Conservation (phyloP, 176 grass and related monocot genomes). For the Rhynchospora pubera region DNA sequence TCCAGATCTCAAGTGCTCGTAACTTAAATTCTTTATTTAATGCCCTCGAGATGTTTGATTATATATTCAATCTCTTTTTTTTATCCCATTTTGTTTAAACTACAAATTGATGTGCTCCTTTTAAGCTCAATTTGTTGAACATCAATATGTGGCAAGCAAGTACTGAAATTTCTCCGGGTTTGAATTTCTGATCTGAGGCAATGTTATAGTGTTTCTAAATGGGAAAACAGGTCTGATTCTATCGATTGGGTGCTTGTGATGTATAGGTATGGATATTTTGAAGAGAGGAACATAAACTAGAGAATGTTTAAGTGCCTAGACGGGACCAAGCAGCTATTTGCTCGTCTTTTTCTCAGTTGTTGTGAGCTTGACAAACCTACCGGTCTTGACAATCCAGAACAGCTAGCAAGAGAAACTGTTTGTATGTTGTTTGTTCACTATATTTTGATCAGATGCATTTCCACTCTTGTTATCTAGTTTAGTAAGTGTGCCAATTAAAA, state of each 20-base stretch:
- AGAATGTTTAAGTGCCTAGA: constrained; percentile 96
- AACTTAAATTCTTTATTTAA: neutral
- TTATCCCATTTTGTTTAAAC: neutral
- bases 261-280: neutral
- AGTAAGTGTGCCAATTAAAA: neutral
- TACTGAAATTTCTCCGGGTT: neutral
- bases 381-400: constrained; percentile 69
- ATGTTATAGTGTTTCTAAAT: neutral
- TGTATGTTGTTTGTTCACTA: constrained; percentile 38
- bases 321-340: constrained; percentile 56
- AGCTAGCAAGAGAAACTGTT: constrained; percentile 86
- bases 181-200: neutral
- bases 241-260: neutral
- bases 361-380: constrained; percentile 68
- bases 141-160: neutral
- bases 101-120: neutral
- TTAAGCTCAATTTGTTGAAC: neutral
- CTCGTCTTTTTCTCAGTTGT: constrained; percentile 52
- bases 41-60: neutral
- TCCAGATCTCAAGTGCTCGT: no score
- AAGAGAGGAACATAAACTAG: constrained; percentile 15
- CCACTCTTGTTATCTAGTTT: neutral
- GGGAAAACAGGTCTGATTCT: neutral
- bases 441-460: neutral
- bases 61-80: neutral